Base-by-base conservation (phyloP, 345 rosid genomes). In the Physaria fendleri region DNA sequence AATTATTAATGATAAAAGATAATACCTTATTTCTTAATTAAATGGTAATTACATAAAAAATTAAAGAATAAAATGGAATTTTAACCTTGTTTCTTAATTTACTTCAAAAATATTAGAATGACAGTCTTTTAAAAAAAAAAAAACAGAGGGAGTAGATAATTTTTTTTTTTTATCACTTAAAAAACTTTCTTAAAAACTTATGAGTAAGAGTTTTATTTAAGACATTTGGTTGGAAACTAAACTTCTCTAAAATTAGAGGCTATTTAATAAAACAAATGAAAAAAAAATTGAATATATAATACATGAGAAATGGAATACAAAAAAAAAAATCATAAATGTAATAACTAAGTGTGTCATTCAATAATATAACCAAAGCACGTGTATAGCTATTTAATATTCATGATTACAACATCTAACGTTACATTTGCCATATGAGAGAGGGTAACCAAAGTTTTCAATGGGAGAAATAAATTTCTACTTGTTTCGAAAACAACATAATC, bases 381-480 rank as follows among this genome's bases (percentile, higher is more conserved):
- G 49, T 38, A 27, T 3, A 20, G 40, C 2, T 27, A 6, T 48
- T 61, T 48, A 38, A 13, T 48, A 24, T n/a, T 51, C 43, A 40
- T 20, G 59, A 52, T 68, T 32, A 28, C 44, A 43, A 43, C 48
- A 59, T 60, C 28, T 44, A 60, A 53, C 67, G 40, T 43, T 53
- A 59, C 25, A 52, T 20, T 13, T 61, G 73, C 73, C 67, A 59
- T 53, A 56, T 11, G 43, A 28, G 28, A 35, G 15, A 68, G 62
- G 62, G 73, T 53, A 68, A 68, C 67, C 28, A 53, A 52, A 35
- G 22, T 44, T 52, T 53, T 68, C 14, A 52, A 21, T 20, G 44
- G 48, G 35, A 30, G 66, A 18, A 59, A 59, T 68, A 52, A 59
- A 59, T 50, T 33, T 0, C 35, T 34, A 5, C 37, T 12, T 3